These are phyloP conservation scores for Asclepias syriaca DNA, from an alignment of 257 asterid species.

Conservation along the genomic window DNA sequence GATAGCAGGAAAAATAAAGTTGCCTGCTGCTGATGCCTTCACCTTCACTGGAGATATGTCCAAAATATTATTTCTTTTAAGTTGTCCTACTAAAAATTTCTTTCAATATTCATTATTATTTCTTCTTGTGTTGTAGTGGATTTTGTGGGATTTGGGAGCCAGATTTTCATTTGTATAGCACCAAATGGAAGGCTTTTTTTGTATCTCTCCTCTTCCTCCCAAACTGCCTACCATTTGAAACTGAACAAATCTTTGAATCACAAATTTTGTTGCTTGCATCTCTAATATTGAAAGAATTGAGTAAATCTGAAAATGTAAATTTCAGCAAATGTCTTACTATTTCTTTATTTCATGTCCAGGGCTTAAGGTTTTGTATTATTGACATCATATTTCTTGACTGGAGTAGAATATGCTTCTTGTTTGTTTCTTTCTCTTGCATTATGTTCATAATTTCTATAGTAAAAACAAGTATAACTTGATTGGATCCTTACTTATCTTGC, in stretches of 20 bases:
- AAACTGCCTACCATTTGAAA: not conserved
- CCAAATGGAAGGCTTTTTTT: not conserved
- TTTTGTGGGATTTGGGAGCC: not conserved
- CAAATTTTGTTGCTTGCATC: too few relatives aligned
- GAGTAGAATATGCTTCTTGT: not conserved
- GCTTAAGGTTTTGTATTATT: not conserved
- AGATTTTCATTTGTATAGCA: not conserved
- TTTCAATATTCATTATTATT: not conserved
- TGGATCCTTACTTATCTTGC: slow-evolving; percentile 21
- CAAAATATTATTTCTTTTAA: not conserved
- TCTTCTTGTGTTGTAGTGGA: not conserved
- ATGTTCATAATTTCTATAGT: not conserved
- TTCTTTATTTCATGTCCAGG: not conserved
- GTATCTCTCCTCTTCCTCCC: not conserved
- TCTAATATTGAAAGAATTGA: too few relatives aligned
- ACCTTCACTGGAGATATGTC: not conserved
- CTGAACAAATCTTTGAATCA: not conserved
- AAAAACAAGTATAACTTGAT: slow-evolving; percentile 7
- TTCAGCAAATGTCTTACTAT: not conserved
- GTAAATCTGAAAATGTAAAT: not conserved
- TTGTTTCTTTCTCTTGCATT: not conserved
- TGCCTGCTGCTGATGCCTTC: not conserved
- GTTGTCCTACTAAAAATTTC: slow-evolving; percentile 1
- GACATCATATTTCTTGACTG: not conserved
- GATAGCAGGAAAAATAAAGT: not conserved